phyloP scores from a whole-genome alignment of 2,329 filamentous ascomycete species.

The Gaeumannomyces sp. region DNA sequence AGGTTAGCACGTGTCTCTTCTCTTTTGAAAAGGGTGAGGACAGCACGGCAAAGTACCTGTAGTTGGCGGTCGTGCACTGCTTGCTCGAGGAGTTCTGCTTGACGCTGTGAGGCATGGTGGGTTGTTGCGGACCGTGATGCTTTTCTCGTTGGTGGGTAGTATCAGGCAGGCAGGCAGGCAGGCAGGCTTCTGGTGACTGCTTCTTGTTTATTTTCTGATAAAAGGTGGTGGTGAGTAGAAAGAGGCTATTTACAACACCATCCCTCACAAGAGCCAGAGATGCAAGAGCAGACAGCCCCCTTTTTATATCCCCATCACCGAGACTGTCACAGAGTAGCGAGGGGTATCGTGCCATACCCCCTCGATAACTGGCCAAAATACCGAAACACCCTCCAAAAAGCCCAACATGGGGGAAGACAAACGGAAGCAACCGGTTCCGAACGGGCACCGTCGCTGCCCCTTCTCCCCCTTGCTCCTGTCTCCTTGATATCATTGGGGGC shows the following conservation, averaged over 20 bases:
- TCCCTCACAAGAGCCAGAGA: no score
- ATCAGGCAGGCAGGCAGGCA: no score
- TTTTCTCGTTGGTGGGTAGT: no score
- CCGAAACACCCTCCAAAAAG: not conserved
- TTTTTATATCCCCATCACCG: not conserved
- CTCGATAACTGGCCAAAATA: not conserved
- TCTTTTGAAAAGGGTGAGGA: not conserved
- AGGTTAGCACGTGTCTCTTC: not conserved
- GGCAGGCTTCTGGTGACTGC: no score
- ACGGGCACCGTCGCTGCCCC: no score
- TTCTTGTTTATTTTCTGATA: no score
- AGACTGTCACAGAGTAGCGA: no score
- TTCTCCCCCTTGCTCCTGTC: no score
- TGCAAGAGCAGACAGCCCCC: not conserved
- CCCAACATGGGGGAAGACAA: not conserved
- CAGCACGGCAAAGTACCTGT: not conserved
- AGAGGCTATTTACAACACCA: no score
- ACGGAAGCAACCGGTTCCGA: not conserved
- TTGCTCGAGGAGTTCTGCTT: not conserved
- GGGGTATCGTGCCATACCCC: not conserved
- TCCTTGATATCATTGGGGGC: not conserved
- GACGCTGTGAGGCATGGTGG: constrained; percentile 1
- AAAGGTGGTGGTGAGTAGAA: no score
- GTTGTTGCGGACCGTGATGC: not conserved
- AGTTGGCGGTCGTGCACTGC: not conserved